Evolutionary conservation across 176 grass and related monocot species (phyloP).

Genomic region (Triticum dicoccoides): DNA sequence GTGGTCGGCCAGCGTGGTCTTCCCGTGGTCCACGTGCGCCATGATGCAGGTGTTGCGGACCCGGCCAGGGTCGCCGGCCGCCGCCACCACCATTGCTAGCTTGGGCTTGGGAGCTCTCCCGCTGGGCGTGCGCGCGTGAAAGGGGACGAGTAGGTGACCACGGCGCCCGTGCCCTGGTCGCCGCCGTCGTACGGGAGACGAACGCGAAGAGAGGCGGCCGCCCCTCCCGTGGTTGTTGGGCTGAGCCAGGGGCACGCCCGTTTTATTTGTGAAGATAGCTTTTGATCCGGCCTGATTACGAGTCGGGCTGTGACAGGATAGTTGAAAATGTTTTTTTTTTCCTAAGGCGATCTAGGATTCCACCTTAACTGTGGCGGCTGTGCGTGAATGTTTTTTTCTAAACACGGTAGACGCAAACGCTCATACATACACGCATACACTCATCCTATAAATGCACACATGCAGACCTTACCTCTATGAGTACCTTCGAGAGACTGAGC

Average conservation of each 20-base stretch:
- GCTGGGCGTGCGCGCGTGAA: not conserved
- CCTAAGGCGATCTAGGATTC: no score
- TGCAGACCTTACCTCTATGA: no score
- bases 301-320: not conserved
- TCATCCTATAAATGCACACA: no score
- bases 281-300: not conserved
- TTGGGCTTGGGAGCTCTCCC: conserved; percentile 37
- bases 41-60: conserved; percentile 95
- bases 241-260: no score
- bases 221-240: not conserved
- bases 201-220: not conserved
- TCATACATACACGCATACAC: no score
- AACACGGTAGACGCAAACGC: no score
- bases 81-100: conserved; percentile 24
- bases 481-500: no score
- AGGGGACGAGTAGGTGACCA: not conserved
- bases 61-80: conserved; percentile 13
- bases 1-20: conserved; percentile 91
- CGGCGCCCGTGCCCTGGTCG: not conserved
- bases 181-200: not conserved
- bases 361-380: no score
- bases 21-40: conserved; percentile 91
- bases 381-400: no score
- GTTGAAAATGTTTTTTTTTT: no score
- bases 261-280: not conserved